A percentile compares a stretch with the other conserved stretches of the same genome.
phyloP scores from a whole-genome alignment of 257 asterid genomes.

The Gentiana dahurica region DNA sequence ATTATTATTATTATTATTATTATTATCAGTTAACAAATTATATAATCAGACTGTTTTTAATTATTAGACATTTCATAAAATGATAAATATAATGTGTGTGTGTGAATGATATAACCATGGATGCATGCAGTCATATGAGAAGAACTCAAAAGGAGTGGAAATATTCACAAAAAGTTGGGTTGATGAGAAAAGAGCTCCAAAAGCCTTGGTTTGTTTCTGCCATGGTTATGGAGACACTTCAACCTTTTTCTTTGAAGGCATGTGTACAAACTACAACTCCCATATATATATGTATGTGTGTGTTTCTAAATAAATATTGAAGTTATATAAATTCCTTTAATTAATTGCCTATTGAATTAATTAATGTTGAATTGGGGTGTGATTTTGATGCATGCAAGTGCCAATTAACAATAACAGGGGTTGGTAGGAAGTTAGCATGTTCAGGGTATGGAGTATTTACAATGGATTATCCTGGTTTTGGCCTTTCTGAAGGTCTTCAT shows the following conservation, averaged over 20 bases:
- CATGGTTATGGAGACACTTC: conserved; percentile 99
- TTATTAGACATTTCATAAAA: no score
- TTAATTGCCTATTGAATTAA: no score
- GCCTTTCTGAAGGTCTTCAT: conserved; percentile 92
- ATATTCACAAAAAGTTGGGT: conserved; percentile 87
- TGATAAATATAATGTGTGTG: no score
- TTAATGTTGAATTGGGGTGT: conserved; percentile 4
- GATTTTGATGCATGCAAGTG: conserved; percentile 4
- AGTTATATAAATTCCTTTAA: no score
- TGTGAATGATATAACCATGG: no score
- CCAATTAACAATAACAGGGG: conserved; percentile 35
- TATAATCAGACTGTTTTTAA: no score
- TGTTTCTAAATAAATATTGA: no score
- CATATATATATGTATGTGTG: no score
- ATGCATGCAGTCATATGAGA: conserved; percentile 50
- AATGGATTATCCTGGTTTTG: conserved; percentile 96
- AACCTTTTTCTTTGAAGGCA: conserved; percentile 91
- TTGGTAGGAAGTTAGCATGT: conserved; percentile 76
- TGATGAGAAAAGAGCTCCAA: conserved; percentile 56
- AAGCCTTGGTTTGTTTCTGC: conserved; percentile 73
- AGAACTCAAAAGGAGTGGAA: conserved; percentile 83
- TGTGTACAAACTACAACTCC: conserved; percentile 4
- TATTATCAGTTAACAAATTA: no score
- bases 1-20: no score
- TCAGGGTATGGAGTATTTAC: conserved; percentile 88